Base-by-base conservation (phyloP, 1,139 yeast species). In the Lodderomyces theae region DNA sequence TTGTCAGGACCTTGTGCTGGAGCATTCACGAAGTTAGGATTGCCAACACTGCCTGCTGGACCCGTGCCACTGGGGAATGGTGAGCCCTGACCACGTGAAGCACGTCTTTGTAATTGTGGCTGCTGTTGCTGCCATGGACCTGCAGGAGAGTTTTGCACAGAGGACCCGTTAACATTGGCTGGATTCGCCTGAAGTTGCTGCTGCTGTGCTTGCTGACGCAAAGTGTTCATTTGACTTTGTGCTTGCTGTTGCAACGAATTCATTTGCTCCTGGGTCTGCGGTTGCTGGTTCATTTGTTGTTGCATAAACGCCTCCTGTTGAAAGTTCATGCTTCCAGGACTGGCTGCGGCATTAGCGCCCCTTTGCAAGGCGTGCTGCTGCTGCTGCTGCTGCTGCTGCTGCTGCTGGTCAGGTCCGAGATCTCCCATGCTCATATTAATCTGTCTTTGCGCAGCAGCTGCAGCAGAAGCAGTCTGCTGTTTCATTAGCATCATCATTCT, bases 151-250 rank as follows among this genome's bases (percentile, higher is more conserved):
- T 48, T 48, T 39, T 50, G 47, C 16, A 35, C 43, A 10, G 41
- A 26, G 13, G 53, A 45, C 2, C 31, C 31, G 15, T 10, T 28
- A n/a, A 53, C 52, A 28, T 50, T 57, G 35, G 48, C 40, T 25
- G 42, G 42, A 28, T 47, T 54, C 5, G 44, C 43, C 18, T 43
- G 35, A 3, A 9, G 33, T 12, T 31, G 23, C 15, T 31, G 34
- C 11, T 31, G 34, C 24, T 32, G 24, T 22, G 73, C 69, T 45
- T 72, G 78, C 42, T 72, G 79, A 34, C 79, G 67, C 44, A 74
- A 57, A 47, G 65, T 72, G 46, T 72, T 73, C 79, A 74, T 73
- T 53, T 75, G 80, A 32, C 61, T 61, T 50, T 74, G 80, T 2
- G 79, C 79, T 46, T 71, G 77, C 46, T 71, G 77, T 42, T 74